Evolutionary conservation across 2,329 filamentous ascomycete genomes (phyloP), one percentile per base, ranked within the genome.

Genomic region (Botrytis deweyae): DNA sequence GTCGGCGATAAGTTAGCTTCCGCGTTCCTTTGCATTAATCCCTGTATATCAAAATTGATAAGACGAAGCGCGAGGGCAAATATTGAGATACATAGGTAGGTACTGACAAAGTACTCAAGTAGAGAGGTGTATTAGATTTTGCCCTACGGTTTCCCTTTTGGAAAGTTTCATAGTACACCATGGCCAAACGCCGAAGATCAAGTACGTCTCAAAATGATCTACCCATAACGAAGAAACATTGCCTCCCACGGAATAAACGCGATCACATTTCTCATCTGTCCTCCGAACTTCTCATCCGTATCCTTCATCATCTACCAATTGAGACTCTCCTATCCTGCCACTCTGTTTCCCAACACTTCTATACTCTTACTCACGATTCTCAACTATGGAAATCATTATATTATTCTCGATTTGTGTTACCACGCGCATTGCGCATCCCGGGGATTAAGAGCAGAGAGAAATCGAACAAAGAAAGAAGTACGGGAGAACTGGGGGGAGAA

Each of bases 331-430:
- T 94, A 71, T 84, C 85, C 70, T 85, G 88, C 52, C 84, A 86
- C 9, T 84, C 90, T 72, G 86, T 95, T n/a, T 98, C 94, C 2
- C 89, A 84, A 72, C 93, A 92, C 74, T 92, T 97, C 80, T 86
- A 90, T 78, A 86, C 86, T 58, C 87, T 98, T 29, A 88, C 93
- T 12, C 87, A 88, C 72, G 96, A 98, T 82, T 92, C 92, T 0
- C 94, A 98, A 81, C 85, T 98, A 73, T 99, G 96, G 96, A 96
- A 95, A 82, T 88, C 88, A 22, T 89, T 94, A 68, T 99, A 97
- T 83, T 97, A 97, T 83, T 87, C 90, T 40, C 91, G 92, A 76
- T 98, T 97, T 82, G 93, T 98, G 44, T 88, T 93, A 52, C 94
- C 94, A 58, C 89, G 94, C 79, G 92, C 92, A 52, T 87, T 92